Evolutionary conservation across 345 rosid genomes (phyloP), one percentile per base, ranked within the genome.

Genomic region (Salix dunnii): DNA sequence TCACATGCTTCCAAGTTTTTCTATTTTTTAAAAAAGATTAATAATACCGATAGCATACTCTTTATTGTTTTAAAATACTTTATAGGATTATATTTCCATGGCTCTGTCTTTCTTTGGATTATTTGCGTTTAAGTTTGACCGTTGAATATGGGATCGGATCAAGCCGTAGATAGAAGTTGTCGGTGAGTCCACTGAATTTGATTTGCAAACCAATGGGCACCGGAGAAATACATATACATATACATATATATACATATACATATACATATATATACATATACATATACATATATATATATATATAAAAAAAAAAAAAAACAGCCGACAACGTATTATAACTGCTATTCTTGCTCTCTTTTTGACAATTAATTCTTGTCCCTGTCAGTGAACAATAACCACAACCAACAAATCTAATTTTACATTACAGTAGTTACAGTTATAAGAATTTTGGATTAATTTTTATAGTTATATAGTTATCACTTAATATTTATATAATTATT

Each of bases 71-170:
- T 55, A 9, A n/a, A n/a, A 9, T 62, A 49, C 58, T 18, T 49
- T 49, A 5, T 12, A 43, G 16, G 18, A 40, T 5, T 68, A 5
- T 4, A 0, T 62, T 40, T 38, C 28, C 28, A 8, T 73, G 43
- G 43, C 21, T 12, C 35, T 55, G n/a, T 6, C 14, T 49, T 51
- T 31, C 31, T 14, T 31, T 61, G 48, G 17, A 61, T 36, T 46
- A n/a, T 36, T 25, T n/a, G 17, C 68, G 58, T 62, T 17, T 3
- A 14, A 36, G 20, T 14, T 14, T 61, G 74, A 70, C 79, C 75
- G 25, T 77, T 70, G 75, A 77, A 77, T 63, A 43, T 43, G 30
- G 55, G 75, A 77, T 70, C 48, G 23, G 70, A 70, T 70, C 46
- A 61, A 42, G 28, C 48, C 4, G 78, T 33, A 6, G 60, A 64